Evolutionary conservation across 441 rosid genomes (phyloP), one percentile per base, ranked within the genome.

Genomic region (Erodium texanum): DNA sequence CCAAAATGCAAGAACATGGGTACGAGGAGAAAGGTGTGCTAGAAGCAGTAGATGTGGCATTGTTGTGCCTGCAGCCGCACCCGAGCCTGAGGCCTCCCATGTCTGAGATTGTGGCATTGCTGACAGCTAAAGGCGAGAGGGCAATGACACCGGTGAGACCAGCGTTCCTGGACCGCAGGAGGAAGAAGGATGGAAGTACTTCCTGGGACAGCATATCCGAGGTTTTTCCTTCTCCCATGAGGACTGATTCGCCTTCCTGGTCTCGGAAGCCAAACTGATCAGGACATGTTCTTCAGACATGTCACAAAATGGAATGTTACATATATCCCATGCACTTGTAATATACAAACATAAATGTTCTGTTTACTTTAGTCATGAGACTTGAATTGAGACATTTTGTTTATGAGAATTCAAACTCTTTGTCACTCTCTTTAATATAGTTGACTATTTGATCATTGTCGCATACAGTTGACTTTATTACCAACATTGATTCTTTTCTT

Each of bases 31-130:
- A 74, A 61, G 84, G 83, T 15, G 82, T 81, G 38, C 4, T 82
- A 74, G 83, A 74, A 18, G 74, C 75, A 24, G 80, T 86, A 23
- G 67, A 81, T 19, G 85, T 81, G 7, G 89, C 90, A 23, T 73
- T 86, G 41, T 71, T 86, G 10, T 83, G 90, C 69, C 90, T 88
- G 65, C 93, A 82, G 43, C 83, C 87, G 38, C 82, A 75, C 9
- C 83, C 83, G 18, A 80, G 73, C 64, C 65, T 71, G 32, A 75
- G 90, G 68, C 87, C 93, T 1, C 85, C 83, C 1, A 83, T 84
- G 90, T 86, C 90, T 5, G 77, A 80, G 66, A 73, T 84, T 19
- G 90, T 83, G 27, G 83, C 90, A n/a, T 78, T 78, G 83, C 70
- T 88, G 59, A 88, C 87, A 0, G 82, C 81, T 73, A 81, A 68